Base-by-base conservation (phyloP, 2,329 filamentous ascomycete species). In the Monilinia aucupariae region DNA sequence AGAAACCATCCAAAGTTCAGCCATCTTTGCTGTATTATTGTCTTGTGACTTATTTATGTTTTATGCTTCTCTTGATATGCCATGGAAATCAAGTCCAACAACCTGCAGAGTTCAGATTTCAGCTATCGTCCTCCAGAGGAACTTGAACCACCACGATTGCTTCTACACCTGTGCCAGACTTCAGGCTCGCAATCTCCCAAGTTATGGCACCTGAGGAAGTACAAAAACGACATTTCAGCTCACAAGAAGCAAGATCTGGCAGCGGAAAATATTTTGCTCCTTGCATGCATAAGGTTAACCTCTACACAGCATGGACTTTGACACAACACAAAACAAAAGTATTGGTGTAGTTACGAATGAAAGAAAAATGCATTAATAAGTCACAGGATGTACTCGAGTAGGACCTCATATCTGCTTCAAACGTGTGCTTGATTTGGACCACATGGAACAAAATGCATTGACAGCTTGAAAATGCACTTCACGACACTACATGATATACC, bases 241-340 rank as follows among this genome's bases (percentile, higher is more conserved):
- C 41, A 56, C 20, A 34, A 34, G 27, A 34, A 47, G 41, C n/a
- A 56, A 47, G 54, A 58, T 58, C 41, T 58, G 54, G 41, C 54
- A 58, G 54, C 54, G 54, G 54, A 58, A 47, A 58, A 47, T 47
- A 47, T 25, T 25, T 25, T 45, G 34, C 54, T 56, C 17, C 54
- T 56, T 56, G 41, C 54, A 37, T 58, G 54, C 54, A 58, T 47
- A 25, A n/a, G n/a, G n/a, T n/a, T n/a, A n/a, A 58, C 47, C 20
- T 37, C 39, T 45, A 56, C 39, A 27, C 53, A 22, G 27, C 30
- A 47, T 34, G 53, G 30, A 25, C 27, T 47, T 47, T 30, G 43
- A 34, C 13, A 55, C 25, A 55, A n/a, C 27, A 45, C 25, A 45
- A 41, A 30, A 45, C 22, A 17, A 39, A 45, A 45, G 30, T 56